These are phyloP conservation scores for Boletus rufocinnamomeus DNA, from an alignment of 768 basidiomycete species.

Conservation along the genomic window DNA sequence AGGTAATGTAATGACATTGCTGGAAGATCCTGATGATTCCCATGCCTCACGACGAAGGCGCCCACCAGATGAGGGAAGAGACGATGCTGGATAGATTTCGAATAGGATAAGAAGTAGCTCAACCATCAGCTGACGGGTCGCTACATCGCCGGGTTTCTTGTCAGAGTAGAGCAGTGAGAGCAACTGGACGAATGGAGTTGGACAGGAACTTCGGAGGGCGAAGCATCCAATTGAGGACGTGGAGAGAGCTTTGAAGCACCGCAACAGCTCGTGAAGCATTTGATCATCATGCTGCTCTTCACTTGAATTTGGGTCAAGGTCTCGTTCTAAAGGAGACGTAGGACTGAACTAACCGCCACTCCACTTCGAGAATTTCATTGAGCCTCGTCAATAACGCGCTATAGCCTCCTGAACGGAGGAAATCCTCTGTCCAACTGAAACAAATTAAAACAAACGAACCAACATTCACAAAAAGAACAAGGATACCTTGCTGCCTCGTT, in stretches of 20 bases:
- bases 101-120: conserved; percentile 87
- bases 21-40: conserved; percentile 50
- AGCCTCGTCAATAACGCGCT: conserved; percentile 77
- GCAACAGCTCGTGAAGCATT: conserved; percentile 85
- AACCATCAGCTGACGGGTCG: conserved; percentile 85
- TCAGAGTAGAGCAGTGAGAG: conserved; percentile 89
- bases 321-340: neutral
- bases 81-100: conserved; percentile 79
- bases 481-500: conserved; percentile 87
- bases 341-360: conserved; percentile 82
- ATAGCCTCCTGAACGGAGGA: conserved; percentile 84
- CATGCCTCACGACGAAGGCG: conserved; percentile 51
- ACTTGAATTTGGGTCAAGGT: conserved; percentile 42
- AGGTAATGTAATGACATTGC: conserved; percentile 65
- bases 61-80: conserved; percentile 56
- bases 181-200: conserved; percentile 84
- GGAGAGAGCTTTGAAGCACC: conserved; percentile 91
- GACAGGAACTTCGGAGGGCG: conserved; percentile 86
- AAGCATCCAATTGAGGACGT: conserved; percentile 88
- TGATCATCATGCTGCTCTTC: conserved; percentile 99
- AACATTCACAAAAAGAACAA: neutral
- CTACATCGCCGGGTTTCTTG: conserved; percentile 96
- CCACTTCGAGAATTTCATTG: conserved; percentile 90
- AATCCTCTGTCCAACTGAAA: conserved; percentile 85
- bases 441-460: conserved; percentile 2